phyloP scores from a whole-genome alignment of 1,284 basidiomycete species.

The Cryptococcus maquisensis region DNA sequence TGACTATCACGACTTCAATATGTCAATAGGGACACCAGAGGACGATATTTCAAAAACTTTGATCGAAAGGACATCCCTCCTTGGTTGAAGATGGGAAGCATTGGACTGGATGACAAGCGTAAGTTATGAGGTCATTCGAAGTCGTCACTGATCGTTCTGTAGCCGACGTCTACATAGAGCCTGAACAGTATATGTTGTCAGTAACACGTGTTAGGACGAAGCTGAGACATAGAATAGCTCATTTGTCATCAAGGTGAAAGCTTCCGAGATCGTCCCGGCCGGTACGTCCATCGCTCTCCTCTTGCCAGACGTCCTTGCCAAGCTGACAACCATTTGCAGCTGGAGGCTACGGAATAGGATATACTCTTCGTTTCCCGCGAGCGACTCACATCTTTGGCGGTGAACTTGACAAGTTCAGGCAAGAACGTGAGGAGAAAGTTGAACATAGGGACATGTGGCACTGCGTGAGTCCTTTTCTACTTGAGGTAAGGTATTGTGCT shows the following conservation, averaged over 20 bases:
- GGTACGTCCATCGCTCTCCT: slow-evolving; percentile 55
- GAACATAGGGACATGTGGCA: slow-evolving; percentile 47
- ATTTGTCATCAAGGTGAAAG: slow-evolving; percentile 77
- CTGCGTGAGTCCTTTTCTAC: slow-evolving; percentile 23
- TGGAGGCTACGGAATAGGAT: slow-evolving; percentile 35
- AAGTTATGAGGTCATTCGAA: neutral
- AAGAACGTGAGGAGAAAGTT: slow-evolving; percentile 33
- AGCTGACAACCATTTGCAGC: slow-evolving; percentile 14
- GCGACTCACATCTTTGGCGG: slow-evolving; percentile 64
- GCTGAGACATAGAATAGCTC: slow-evolving; percentile 25
- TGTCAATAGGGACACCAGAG: slow-evolving; percentile 39
- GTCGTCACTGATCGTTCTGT: neutral
- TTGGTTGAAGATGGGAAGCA: slow-evolving; percentile 42
- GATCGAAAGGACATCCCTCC: slow-evolving; percentile 37
- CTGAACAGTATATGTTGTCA: slow-evolving; percentile 36
- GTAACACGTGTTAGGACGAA: neutral
- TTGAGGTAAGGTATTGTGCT: neutral
- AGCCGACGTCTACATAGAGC: slow-evolving; percentile 51
- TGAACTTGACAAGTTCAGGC: slow-evolving; percentile 30
- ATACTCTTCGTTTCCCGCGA: slow-evolving; percentile 72
- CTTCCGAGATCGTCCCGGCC: slow-evolving; percentile 73
- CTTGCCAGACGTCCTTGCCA: neutral
- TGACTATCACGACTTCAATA: neutral
- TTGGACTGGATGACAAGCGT: slow-evolving; percentile 48
- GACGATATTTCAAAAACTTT: slow-evolving; percentile 44